A percentile compares a stretch with the other conserved stretches of the same genome.
Conservation (phyloP, 805 yeast genomes). For the Ogataea thermomethanolica region DNA sequence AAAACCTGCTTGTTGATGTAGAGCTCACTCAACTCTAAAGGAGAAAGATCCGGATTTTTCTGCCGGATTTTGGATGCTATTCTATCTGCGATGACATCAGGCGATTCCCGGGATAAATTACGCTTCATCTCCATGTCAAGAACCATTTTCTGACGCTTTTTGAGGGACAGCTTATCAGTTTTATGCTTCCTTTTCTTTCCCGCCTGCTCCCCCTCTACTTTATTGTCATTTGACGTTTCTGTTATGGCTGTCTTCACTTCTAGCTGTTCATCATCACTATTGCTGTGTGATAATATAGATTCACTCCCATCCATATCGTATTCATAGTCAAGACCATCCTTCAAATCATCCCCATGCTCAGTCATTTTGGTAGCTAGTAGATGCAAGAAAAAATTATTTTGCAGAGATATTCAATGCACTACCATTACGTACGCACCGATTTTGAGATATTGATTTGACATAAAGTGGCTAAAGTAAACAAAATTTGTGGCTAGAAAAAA, state of each 20-base stretch:
- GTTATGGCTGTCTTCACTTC: neutral
- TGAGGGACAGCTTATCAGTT: conserved; percentile 49
- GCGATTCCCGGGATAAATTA: conserved; percentile 48
- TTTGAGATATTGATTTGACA: conserved; percentile 3
- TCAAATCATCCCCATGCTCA: conserved; percentile 42
- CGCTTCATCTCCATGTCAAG: conserved; percentile 58
- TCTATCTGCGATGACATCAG: conserved; percentile 64
- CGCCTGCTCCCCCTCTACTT: conserved; percentile 7
- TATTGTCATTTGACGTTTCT: conserved; percentile 4
- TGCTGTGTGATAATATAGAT: neutral
- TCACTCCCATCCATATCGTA: conserved; percentile 26
- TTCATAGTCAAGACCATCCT: conserved; percentile 37
- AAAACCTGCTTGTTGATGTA: conserved; percentile 54
- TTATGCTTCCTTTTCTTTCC: conserved; percentile 29
- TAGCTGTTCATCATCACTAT: conserved; percentile 19
- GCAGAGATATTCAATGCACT: neutral
- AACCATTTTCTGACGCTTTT: conserved; percentile 66
- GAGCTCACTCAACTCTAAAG: conserved; percentile 68
- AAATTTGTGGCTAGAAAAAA: no score
- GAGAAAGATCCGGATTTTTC: conserved; percentile 62
- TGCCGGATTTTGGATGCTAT: conserved; percentile 59
- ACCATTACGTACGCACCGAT: no score
- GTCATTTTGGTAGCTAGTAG: conserved; percentile 1
- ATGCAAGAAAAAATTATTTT: neutral
- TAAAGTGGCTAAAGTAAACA: neutral